Conservation (phyloP, 257 asterid species). For the Euphrasia confusa region DNA sequence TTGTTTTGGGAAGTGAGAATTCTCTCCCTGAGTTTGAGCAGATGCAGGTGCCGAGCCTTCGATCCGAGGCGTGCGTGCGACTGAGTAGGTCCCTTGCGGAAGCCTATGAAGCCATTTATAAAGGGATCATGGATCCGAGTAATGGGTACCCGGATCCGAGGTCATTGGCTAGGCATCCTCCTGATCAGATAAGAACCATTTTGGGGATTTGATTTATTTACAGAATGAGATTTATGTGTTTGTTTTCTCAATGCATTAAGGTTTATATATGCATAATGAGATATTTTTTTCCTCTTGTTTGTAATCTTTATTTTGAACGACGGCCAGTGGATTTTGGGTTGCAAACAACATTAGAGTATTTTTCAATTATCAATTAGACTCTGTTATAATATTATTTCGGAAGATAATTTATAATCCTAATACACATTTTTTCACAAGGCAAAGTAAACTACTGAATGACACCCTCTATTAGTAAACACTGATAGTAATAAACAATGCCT, state of each 20-base stretch:
- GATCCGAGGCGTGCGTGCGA: constrained; percentile 69
- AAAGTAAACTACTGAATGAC: too few species aligned
- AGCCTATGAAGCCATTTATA: constrained; percentile 67
- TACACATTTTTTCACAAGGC: too few species aligned
- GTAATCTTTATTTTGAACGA: neutral
- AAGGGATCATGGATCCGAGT: constrained; percentile 70
- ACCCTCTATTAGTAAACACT: too few species aligned
- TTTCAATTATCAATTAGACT: too few species aligned
- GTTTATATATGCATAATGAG: constrained; percentile 24
- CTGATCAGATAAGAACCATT: constrained; percentile 92
- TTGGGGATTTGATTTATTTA: constrained; percentile 55
- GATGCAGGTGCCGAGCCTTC: constrained; percentile 78
- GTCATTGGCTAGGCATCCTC: constrained; percentile 90
- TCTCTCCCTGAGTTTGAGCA: constrained; percentile 85
- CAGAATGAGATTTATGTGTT: neutral
- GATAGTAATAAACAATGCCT: too few species aligned
- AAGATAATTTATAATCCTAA: too few species aligned
- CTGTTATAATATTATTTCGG: too few species aligned
- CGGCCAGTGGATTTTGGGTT: too few species aligned
- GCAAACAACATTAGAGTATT: too few species aligned
- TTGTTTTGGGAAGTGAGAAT: constrained; percentile 76
- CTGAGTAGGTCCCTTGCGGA: constrained; percentile 69
- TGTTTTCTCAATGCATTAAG: neutral
- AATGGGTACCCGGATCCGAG: constrained; percentile 76
- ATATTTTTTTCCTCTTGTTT: neutral